phyloP scores from a whole-genome alignment of 106 monocot genomes.

The Dendrobium chrysotoxum region DNA sequence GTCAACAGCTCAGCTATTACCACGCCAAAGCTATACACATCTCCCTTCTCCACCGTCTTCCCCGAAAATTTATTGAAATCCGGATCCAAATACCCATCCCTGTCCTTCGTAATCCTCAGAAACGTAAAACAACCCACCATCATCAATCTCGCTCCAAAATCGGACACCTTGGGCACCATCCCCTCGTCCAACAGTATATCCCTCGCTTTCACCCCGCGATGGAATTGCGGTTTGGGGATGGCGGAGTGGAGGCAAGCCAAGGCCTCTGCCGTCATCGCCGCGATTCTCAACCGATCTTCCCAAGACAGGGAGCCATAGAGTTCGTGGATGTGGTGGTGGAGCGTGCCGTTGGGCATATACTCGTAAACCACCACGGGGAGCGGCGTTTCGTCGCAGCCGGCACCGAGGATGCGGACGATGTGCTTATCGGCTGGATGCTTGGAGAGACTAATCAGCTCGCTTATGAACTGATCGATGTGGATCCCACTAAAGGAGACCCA shows the following conservation, averaged over 20 bases:
- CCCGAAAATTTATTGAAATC: conserved; percentile 24
- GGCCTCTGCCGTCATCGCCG: conserved; percentile 25
- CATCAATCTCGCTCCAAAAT: conserved; percentile 40
- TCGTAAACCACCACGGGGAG: conserved; percentile 58
- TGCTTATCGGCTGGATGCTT: conserved; percentile 25
- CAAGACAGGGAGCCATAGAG: conserved; percentile 14
- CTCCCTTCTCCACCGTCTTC: conserved; percentile 24
- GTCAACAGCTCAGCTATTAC: conserved; percentile 46
- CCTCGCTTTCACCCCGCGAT: not conserved
- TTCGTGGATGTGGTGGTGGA: conserved; percentile 29
- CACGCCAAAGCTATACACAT: conserved; percentile 66
- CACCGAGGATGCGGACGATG: conserved; percentile 38
- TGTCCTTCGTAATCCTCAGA: conserved; percentile 33
- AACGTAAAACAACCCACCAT: conserved; percentile 24
- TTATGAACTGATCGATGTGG: conserved; percentile 44
- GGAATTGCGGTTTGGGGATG: not conserved
- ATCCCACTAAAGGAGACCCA: not conserved
- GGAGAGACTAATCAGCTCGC: conserved; percentile 43
- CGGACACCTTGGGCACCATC: conserved; percentile 28
- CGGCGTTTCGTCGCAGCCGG: conserved; percentile 33
- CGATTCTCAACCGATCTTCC: conserved; percentile 34
- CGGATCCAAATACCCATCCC: conserved; percentile 42
- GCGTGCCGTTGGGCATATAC: conserved; percentile 43
- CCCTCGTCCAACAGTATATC: not conserved
- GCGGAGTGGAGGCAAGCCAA: conserved; percentile 33